These are phyloP conservation scores for Globisporangium megalacanthum DNA, from an alignment of 352 stramenopile genomes.

Conservation along the genomic window DNA sequence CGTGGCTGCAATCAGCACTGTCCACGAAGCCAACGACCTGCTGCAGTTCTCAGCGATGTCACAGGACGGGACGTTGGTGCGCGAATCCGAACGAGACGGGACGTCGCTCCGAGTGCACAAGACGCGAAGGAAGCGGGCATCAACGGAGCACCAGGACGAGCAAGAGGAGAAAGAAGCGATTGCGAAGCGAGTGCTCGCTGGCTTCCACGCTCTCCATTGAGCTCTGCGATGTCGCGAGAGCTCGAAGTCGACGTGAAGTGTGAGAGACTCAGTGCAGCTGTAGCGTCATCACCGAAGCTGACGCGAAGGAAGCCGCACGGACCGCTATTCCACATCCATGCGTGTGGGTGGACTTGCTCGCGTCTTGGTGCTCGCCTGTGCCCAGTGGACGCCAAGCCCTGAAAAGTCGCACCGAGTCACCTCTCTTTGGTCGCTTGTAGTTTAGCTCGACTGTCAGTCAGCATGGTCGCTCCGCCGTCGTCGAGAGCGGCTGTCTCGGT, in stretches of 20 bases:
- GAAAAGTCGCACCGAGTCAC: too few relatives aligned
- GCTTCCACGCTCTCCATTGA: background rate
- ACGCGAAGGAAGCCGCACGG: too few relatives aligned
- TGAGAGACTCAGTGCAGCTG: too few relatives aligned
- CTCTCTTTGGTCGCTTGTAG: too few relatives aligned
- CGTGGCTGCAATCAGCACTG: background rate
- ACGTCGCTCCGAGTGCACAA: background rate
- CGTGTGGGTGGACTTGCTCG: too few relatives aligned
- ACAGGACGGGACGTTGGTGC: background rate
- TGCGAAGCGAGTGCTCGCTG: constrained; percentile 1
- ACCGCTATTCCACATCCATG: too few relatives aligned
- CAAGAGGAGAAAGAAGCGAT: constrained; percentile 1
- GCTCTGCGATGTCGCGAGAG: background rate
- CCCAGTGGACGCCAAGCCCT: too few relatives aligned
- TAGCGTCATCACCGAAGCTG: too few relatives aligned
- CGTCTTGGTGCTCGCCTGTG: too few relatives aligned
- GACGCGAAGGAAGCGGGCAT: background rate
- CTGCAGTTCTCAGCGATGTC: constrained; percentile 8
- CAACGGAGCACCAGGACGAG: background rate
- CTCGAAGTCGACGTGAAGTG: too few relatives aligned
- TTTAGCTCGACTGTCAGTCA: too few relatives aligned
- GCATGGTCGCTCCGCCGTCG: background rate
- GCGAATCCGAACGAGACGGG: background rate
- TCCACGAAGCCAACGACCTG: constrained; percentile 2
- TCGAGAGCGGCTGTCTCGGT: background rate